These are phyloP conservation scores for Lentinula edodes DNA, from an alignment of 768 basidiomycete species.

Conservation along the genomic window DNA sequence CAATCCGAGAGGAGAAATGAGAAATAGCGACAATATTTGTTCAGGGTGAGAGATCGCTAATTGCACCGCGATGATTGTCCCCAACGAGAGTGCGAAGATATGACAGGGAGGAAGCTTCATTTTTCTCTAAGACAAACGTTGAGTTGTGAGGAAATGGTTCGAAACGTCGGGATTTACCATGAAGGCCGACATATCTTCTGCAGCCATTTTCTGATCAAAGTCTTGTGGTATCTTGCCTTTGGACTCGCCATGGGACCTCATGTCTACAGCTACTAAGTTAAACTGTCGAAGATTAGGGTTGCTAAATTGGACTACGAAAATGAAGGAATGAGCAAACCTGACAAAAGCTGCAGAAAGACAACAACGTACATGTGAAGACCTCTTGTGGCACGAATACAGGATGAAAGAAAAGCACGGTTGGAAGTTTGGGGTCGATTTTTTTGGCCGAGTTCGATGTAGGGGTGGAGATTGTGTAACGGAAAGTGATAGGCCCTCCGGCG, in stretches of 20 bases:
- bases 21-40: background rate
- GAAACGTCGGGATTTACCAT: constrained; percentile 16
- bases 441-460: constrained; percentile 25
- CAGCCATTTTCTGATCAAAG: constrained; percentile 18
- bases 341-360: background rate
- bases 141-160: background rate
- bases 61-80: background rate
- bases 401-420: constrained; percentile 34
- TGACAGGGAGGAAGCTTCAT: background rate
- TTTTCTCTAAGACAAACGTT: background rate
- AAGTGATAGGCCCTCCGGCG: background rate
- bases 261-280: constrained; percentile 24
- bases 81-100: background rate
- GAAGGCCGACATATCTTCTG: constrained; percentile 21
- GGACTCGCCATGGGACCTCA: constrained; percentile 20
- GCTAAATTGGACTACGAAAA: constrained; percentile 25
- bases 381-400: constrained; percentile 22
- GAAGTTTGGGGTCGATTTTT: constrained; percentile 25
- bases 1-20: background rate
- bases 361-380: constrained; percentile 28
- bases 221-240: constrained; percentile 14
- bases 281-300: constrained; percentile 21
- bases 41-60: background rate
- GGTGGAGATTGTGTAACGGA: constrained; percentile 30
- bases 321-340: background rate